Conservation (phyloP, 2,329 filamentous ascomycete genomes). For the Alternaria atra region DNA sequence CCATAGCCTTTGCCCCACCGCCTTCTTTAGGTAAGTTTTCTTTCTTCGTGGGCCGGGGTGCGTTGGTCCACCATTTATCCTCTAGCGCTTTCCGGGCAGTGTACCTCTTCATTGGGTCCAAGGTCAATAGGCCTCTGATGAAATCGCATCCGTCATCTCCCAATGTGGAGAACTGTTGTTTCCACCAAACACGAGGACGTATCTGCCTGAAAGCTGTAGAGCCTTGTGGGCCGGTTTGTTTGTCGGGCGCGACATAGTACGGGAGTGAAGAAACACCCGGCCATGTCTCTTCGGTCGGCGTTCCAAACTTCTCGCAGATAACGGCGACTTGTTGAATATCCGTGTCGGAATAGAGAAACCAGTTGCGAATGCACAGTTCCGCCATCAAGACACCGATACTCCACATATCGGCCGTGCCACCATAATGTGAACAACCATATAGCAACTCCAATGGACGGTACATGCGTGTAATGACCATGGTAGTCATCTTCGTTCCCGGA, state of each 20-base stretch:
- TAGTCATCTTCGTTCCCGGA: conserved; percentile 87
- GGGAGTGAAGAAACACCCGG: conserved; percentile 84
- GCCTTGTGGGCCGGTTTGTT: conserved; percentile 40
- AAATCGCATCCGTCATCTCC: conserved; percentile 87
- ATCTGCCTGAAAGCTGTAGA: conserved; percentile 59
- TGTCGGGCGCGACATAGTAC: conserved; percentile 77
- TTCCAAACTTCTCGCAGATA: conserved; percentile 86
- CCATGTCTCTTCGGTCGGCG: conserved; percentile 94
- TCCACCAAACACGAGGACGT: conserved; percentile 77
- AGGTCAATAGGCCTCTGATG: conserved; percentile 80
- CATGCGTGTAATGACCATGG: conserved; percentile 95
- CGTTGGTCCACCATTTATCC: conserved; percentile 85
- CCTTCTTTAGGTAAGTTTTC: conserved; percentile 83
- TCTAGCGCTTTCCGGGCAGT: conserved; percentile 79
- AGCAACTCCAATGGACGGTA: conserved; percentile 94
- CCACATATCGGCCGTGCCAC: conserved; percentile 92
- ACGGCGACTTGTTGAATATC: conserved; percentile 87
- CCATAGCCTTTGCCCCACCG: conserved; percentile 75
- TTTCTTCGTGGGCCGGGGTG: conserved; percentile 83
- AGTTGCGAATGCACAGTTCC: conserved; percentile 83
- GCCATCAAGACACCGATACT: conserved; percentile 92
- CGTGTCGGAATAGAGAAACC: conserved; percentile 83
- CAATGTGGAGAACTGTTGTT: conserved; percentile 78
- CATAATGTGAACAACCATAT: conserved; percentile 89
- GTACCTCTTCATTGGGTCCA: conserved; percentile 87